Percentiles rank a stretch among this genome's conserved stretches.
Conservation (phyloP, 2,329 filamentous ascomycete genomes). For the Orbilia ellipsospora region DNA sequence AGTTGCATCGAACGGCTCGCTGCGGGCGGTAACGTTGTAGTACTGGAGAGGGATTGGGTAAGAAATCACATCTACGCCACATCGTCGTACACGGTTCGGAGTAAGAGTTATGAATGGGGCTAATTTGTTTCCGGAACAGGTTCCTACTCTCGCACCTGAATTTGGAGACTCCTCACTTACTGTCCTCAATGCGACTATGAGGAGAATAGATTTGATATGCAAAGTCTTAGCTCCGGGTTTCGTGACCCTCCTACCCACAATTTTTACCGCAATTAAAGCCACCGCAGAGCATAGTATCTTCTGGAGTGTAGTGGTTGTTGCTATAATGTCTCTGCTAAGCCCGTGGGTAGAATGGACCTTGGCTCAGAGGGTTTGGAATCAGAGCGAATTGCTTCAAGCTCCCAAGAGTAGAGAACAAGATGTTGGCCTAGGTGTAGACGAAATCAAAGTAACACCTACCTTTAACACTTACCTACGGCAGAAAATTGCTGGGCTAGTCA, state of each 20-base stretch:
- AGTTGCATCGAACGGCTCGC: slow-evolving; percentile 64
- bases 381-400: slow-evolving; percentile 59
- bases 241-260: slow-evolving; percentile 66
- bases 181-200: slow-evolving; percentile 68
- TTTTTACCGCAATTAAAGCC: slow-evolving; percentile 59
- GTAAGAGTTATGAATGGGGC: too few relatives aligned
- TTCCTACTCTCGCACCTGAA: slow-evolving; percentile 61
- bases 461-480: slow-evolving; percentile 25
- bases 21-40: slow-evolving; percentile 64
- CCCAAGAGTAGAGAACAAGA: slow-evolving; percentile 58
- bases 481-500: slow-evolving; percentile 60
- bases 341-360: slow-evolving; percentile 63
- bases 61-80: neutral
- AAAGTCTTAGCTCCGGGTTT: slow-evolving; percentile 69
- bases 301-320: slow-evolving; percentile 63
- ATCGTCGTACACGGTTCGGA: too few relatives aligned
- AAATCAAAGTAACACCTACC: neutral
- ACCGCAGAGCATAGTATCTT: slow-evolving; percentile 28
- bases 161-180: slow-evolving; percentile 55
- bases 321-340: slow-evolving; percentile 64
- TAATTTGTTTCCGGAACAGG: slow-evolving; percentile 59
- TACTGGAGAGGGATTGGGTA: slow-evolving; percentile 67
- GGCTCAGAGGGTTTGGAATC: slow-evolving; percentile 63
- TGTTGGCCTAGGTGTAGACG: neutral
- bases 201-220: slow-evolving; percentile 70